These are phyloP conservation scores for Coemansia sp. DNA, from an alignment of 192 early-diverging fungal species.

Conservation along the genomic window DNA sequence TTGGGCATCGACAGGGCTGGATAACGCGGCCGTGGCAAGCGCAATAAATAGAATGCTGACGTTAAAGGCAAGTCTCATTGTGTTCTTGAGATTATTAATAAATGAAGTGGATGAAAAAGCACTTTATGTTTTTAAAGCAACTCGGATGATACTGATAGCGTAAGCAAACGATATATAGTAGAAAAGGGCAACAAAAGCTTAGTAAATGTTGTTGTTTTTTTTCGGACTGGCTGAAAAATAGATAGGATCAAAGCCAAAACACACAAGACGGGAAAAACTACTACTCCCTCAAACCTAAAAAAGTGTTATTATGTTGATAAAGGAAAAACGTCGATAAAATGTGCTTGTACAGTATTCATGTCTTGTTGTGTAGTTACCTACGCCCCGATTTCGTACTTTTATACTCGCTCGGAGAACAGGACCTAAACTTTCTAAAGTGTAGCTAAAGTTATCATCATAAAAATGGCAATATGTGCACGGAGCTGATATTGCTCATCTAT, in stretches of 20 bases:
- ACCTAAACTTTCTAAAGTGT: background rate
- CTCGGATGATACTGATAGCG: background rate
- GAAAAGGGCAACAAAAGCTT: background rate
- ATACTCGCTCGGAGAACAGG: background rate
- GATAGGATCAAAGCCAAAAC: background rate
- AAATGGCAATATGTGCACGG: background rate
- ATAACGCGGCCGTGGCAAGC: slow-evolving; percentile 32
- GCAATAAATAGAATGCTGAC: slow-evolving; percentile 46
- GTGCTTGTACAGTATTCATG: background rate
- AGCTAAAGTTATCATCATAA: background rate
- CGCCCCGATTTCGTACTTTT: background rate
- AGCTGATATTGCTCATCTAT: background rate
- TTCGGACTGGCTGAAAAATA: background rate
- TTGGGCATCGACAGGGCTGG: slow-evolving; percentile 28
- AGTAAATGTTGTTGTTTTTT: background rate
- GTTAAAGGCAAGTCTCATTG: slow-evolving; percentile 41
- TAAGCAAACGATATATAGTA: background rate
- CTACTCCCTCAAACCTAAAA: background rate
- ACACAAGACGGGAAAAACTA: background rate
- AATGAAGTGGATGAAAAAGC: background rate
- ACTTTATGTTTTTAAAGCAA: background rate
- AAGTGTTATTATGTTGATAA: background rate
- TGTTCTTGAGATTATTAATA: background rate
- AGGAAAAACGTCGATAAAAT: background rate
- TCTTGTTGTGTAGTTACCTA: background rate